Evolutionary conservation across 2,329 filamentous ascomycete species (phyloP), one percentile per base, ranked within the genome.

Genomic region (Pochonia chlamydosporia): DNA sequence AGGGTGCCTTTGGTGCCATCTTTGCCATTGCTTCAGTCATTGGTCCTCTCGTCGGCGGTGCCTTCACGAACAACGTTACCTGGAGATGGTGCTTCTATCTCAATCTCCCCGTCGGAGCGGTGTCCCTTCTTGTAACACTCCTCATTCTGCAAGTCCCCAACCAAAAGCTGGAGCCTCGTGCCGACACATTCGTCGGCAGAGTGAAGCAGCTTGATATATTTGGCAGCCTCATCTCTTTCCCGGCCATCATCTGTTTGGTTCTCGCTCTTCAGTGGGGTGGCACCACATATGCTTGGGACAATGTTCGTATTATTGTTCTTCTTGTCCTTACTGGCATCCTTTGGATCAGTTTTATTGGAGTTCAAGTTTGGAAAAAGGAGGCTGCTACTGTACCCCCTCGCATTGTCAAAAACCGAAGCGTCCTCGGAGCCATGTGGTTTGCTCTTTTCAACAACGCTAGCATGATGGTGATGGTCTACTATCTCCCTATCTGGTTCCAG

Each of bases 401-500:
- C 3, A 64, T 73, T 42, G 57, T 72, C 49, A 59, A 55, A 48
- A 62, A 71, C 49, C 64, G 68, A 28, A 67, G 62, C 43, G 62
- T 73, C 31, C 41, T 63, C n/a, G 55, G 63, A 14, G 66, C 63
- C 8, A 60, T 65, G 44, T 63, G 54, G 36, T 50, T 60, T 1
- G 47, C 24, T 13, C 10, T 54, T 16, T 39, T 49, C 5, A 18
- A 57, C n/a, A 60, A 61, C 2, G 56, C 63, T 2, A 49, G 61
- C 50, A 52, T 54, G 37, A 54, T 50, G 28, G 47, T 54, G 1
- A 35, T 48, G 50, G 63, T 69, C 8, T 72, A 71, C 58, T 76
- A 66, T 54, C 59, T 76, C 9, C 72, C 74, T 11, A 66, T 76
- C 45, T 78, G 70, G 67, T 76, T 74, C 58, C 72, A 75, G 50